Evolutionary conservation across 805 yeast species (phyloP).

Genomic region (Yamadazyma endophytica): DNA sequence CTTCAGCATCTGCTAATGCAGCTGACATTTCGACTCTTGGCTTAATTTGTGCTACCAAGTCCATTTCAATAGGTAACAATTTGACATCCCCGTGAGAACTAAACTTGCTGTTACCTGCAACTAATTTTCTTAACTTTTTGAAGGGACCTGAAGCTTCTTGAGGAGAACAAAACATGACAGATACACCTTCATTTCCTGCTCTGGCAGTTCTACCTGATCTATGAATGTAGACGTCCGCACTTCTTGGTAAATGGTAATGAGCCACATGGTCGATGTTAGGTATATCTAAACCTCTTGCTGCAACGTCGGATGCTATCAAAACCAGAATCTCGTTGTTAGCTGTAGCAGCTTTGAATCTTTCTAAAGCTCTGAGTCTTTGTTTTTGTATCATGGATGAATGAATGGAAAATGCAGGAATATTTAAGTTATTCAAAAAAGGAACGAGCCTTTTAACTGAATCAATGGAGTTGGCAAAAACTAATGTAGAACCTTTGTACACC

Average conservation of each 20-base stretch:
- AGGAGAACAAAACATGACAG: slow-evolving; percentile 88
- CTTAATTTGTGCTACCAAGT: slow-evolving; percentile 64
- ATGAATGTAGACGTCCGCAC: slow-evolving; percentile 93
- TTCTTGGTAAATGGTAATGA: slow-evolving; percentile 91
- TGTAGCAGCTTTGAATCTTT: slow-evolving; percentile 63
- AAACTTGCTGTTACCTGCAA: slow-evolving; percentile 34
- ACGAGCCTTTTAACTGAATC: slow-evolving; percentile 87
- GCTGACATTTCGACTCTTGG: slow-evolving; percentile 67
- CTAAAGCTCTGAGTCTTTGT: slow-evolving; percentile 82
- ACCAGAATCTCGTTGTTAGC: slow-evolving; percentile 52
- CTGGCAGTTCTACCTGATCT: slow-evolving; percentile 99
- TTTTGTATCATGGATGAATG: slow-evolving; percentile 96
- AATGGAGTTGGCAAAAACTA: slow-evolving; percentile 92
- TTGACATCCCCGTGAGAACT: slow-evolving; percentile 50
- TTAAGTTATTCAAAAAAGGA: slow-evolving; percentile 67
- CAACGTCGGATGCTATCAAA: slow-evolving; percentile 92
- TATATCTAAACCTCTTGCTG: slow-evolving; percentile 96
- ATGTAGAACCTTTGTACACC: slow-evolving; percentile 82
- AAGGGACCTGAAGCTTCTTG: slow-evolving; percentile 90
- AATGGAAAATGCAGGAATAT: slow-evolving; percentile 67
- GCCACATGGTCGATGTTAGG: slow-evolving; percentile 88
- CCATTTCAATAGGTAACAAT: slow-evolving; percentile 72
- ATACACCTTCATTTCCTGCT: slow-evolving; percentile 92
- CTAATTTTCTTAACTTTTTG: slow-evolving; percentile 61
- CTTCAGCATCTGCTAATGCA: slow-evolving; percentile 68